A percentile compares a stretch with the other conserved stretches of the same genome.
Conservation (phyloP, 768 basidiomycete genomes). For the Mycena indigotica region DNA sequence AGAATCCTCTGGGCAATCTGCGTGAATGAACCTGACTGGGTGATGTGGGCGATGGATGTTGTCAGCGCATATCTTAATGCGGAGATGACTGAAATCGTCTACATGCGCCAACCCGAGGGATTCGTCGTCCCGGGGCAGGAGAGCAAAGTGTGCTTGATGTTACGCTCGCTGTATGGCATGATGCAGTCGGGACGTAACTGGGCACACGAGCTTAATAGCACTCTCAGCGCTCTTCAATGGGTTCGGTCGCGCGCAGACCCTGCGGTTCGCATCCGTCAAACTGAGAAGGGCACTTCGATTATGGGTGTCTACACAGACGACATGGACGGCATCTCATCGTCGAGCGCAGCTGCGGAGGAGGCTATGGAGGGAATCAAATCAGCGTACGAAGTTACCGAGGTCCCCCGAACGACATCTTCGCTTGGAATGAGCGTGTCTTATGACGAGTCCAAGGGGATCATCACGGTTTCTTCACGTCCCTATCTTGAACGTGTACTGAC, state of each 20-base stretch:
- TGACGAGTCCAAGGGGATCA: background rate
- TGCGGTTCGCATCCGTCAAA: background rate
- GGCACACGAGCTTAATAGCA: background rate
- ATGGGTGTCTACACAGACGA: constrained; percentile 10
- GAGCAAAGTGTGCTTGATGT: background rate
- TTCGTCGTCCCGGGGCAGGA: background rate
- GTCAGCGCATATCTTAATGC: constrained; percentile 14
- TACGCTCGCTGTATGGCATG: background rate
- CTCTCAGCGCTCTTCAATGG: background rate
- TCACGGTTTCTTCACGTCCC: background rate
- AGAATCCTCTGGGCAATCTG: constrained; percentile 29
- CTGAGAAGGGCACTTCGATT: background rate
- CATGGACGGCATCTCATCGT: constrained; percentile 5
- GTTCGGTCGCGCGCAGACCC: constrained; percentile 2
- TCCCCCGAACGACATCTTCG: background rate
- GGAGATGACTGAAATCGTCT: background rate
- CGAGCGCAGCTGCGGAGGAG: constrained; percentile 5
- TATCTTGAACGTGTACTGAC: background rate
- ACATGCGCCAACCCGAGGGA: background rate
- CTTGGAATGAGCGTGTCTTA: background rate
- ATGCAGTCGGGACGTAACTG: constrained; percentile 9
- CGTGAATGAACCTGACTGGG: constrained; percentile 27
- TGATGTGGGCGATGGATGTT: constrained; percentile 34
- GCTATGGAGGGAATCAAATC: constrained; percentile 13
- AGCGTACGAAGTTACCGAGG: constrained; percentile 25